phyloP scores from a whole-genome alignment of 2,329 filamentous ascomycete genomes.

The Plenodomus lindquistii region DNA sequence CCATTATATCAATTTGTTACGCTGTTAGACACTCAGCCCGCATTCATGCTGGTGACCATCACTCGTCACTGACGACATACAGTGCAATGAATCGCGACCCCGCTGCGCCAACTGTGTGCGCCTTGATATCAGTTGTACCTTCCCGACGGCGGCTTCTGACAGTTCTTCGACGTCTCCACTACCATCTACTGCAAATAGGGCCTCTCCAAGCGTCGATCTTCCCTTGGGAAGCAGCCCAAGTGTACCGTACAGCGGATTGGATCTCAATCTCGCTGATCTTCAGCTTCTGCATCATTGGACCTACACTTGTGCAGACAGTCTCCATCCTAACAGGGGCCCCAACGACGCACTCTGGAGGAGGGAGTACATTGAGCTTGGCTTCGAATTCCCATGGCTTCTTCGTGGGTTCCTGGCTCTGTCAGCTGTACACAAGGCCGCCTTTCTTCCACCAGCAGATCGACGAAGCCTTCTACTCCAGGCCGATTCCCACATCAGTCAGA shows the following conservation, averaged over 20 bases:
- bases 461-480: conserved; percentile 30
- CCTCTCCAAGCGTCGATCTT: conserved; percentile 10
- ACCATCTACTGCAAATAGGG: conserved; percentile 13
- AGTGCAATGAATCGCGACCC: conserved; percentile 39
- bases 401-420: conserved; percentile 35
- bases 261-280: conserved; percentile 33
- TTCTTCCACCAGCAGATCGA: conserved; percentile 21
- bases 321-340: conserved; percentile 19
- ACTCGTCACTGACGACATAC: conserved; percentile 4
- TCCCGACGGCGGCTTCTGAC: conserved; percentile 20
- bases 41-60: too few species aligned
- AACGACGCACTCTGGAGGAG: conserved; percentile 20
- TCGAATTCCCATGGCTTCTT: conserved; percentile 35
- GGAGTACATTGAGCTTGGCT: conserved; percentile 26
- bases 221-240: conserved; percentile 9
- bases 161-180: conserved; percentile 23
- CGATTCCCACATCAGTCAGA: conserved; percentile 31
- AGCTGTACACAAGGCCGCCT: conserved; percentile 31
- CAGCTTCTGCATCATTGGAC: conserved; percentile 37
- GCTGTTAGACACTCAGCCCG: not conserved
- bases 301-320: conserved; percentile 21
- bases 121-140: conserved; percentile 36
- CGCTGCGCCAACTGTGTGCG: conserved; percentile 37
- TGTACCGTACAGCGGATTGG: conserved; percentile 8
- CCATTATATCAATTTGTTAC: not conserved